Percentiles rank a stretch among this genome's conserved stretches.
Conservation (phyloP, 768 basidiomycete genomes). For the Steccherinum ochraceum region DNA sequence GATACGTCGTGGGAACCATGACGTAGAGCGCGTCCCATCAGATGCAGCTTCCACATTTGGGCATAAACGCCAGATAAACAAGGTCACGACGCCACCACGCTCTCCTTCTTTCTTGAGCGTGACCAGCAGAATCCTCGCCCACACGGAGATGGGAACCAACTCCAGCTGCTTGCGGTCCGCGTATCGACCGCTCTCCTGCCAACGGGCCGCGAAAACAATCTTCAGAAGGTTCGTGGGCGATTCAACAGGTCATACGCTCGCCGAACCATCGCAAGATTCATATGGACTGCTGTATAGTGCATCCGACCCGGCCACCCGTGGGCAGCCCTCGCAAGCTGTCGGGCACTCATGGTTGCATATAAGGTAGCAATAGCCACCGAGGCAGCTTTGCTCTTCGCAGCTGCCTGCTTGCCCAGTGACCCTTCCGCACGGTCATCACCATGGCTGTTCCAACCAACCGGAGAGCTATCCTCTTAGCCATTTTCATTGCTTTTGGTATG, state of each 20-base stretch:
- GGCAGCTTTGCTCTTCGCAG: neutral
- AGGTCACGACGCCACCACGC: neutral
- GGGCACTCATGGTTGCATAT: neutral
- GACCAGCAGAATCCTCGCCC: too few relatives aligned
- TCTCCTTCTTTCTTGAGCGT: neutral
- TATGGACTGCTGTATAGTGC: too few relatives aligned
- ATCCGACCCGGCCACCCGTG: too few relatives aligned
- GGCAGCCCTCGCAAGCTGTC: neutral
- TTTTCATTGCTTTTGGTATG: slow-evolving; percentile 71
- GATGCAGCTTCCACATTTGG: neutral
- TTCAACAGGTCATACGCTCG: neutral
- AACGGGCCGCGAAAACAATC: too few relatives aligned
- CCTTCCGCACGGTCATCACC: slow-evolving; percentile 1
- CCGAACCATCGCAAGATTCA: neutral
- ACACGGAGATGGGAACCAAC: too few relatives aligned
- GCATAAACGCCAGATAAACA: neutral
- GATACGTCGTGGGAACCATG: neutral
- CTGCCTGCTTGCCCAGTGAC: neutral
- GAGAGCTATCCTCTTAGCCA: slow-evolving; percentile 56
- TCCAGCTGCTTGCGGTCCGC: too few relatives aligned
- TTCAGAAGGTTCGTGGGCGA: too few relatives aligned
- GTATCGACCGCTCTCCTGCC: too few relatives aligned
- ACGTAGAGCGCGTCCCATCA: too few relatives aligned
- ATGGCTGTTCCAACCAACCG: slow-evolving; percentile 54
- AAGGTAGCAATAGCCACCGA: slow-evolving; percentile 1